Evolutionary conservation across 192 early-diverging fungal species (phyloP), one percentile per base, ranked within the genome.

Genomic region (Podila horticola): DNA sequence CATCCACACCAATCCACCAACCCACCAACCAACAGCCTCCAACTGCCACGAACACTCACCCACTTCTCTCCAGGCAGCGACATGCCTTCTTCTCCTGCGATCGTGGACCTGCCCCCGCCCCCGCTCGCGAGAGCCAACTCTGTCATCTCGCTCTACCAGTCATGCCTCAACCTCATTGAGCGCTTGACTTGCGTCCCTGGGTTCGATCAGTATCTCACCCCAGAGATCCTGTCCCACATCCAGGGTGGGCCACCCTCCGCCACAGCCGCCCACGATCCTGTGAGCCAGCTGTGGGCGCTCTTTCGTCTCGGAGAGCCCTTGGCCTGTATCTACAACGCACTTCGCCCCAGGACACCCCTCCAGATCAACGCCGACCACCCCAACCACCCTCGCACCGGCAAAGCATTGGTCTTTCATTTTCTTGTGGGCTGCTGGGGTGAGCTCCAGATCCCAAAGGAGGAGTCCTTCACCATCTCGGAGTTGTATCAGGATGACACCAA

Each of bases 401-500:
- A 98, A 79, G 91, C 93, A 58, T 90, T 86, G 29, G 93, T 98
- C 55, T 96, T 93, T 84, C 87, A 90, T 63, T 99, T 99, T 84
- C 73, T 97, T 33, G 92, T 93, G 63, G 92, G 92, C 20, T 96
- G 96, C 86, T 91, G 93, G 59, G 86, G 90, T 36, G 90, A 95
- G 74, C 87, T 93, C 3, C 74, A 95, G 60, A 86, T 91, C 24
- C 84, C 84, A 28, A 89, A 97, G 50, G 92, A 96, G 61, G 87
- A 93, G 67, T 77, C 94, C 50, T 95, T 97, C 82, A 90, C 92
- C 45, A 91, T 98, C 61, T 90, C 95, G 9, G 95, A 96, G 64
- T 84, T 98, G 38, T 95, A 93, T 83, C 92, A 94, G 66, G 96
- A 98, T 75, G 95, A 99, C 82, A 99, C 96, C 31, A 97, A 97